These are phyloP conservation scores for Plasmodium vivax DNA, from an alignment of 169 alveolate genomes.

Conservation along the genomic window DNA sequence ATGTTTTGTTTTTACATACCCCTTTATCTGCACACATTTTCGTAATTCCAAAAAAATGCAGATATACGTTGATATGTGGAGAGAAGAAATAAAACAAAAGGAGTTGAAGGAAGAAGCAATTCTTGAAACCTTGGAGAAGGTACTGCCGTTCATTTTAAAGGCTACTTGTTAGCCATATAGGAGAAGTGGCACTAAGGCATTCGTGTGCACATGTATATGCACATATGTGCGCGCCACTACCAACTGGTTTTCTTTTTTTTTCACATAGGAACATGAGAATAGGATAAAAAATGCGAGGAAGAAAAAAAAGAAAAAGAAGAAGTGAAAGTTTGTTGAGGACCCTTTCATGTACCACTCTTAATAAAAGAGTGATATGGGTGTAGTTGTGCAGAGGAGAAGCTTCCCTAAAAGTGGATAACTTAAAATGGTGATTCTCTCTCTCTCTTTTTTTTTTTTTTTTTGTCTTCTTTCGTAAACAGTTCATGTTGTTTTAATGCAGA, in stretches of 20 bases:
- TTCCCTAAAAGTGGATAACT: background rate
- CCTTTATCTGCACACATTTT: background rate
- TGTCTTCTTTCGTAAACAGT: background rate
- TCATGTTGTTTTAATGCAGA: background rate
- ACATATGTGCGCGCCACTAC: background rate
- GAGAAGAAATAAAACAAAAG: conserved; percentile 50
- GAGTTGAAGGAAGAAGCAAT: conserved; percentile 54
- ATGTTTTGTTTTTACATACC: background rate
- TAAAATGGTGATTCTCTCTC: background rate
- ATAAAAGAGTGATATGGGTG: conserved; percentile 1
- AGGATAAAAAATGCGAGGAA: conserved; percentile 17
- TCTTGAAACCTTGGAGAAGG: conserved; percentile 68
- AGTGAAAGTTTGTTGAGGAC: background rate
- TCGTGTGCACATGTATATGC: background rate
- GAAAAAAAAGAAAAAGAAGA: conserved; percentile 58
- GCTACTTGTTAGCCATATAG: background rate
- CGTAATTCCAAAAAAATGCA: conserved; percentile 13
- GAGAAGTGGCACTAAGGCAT: background rate
- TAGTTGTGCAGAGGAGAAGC: background rate
- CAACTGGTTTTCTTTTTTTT: background rate
- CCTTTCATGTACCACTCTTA: background rate
- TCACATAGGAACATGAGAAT: conserved; percentile 57
- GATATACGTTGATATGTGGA: conserved; percentile 66
- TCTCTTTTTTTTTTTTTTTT: background rate
- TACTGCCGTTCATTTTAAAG: background rate